Evolutionary conservation across 768 basidiomycete genomes (phyloP).

Genomic region (Nevesoporus exiguus): DNA sequence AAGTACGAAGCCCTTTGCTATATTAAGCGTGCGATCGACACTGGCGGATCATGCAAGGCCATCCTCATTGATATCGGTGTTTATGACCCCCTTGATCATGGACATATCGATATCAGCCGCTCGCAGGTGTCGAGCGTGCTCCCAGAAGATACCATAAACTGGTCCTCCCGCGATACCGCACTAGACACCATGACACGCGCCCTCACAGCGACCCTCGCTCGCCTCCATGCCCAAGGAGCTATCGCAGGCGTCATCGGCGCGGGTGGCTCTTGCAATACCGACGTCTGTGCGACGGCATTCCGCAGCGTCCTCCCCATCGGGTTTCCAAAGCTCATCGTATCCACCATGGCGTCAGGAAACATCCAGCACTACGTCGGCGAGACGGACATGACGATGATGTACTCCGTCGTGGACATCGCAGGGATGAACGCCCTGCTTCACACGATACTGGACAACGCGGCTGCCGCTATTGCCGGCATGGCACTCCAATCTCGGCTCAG

Average conservation of each 20-base stretch:
- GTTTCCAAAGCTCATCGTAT: conserved; percentile 29
- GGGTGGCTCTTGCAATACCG: conserved; percentile 29
- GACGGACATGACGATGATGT: conserved; percentile 33
- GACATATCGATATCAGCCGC: conserved; percentile 22
- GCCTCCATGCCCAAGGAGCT: conserved; percentile 5
- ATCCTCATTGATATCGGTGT: conserved; percentile 26
- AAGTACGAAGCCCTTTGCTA: conserved; percentile 24
- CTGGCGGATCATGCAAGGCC: conserved; percentile 19
- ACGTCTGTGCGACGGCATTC: conserved; percentile 22
- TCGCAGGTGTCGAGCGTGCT: conserved; percentile 16
- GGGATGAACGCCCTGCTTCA: conserved; percentile 27
- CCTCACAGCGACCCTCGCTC: conserved; percentile 15
- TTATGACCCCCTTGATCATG: conserved; percentile 12
- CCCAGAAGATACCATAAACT: background rate
- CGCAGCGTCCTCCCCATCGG: conserved; percentile 25
- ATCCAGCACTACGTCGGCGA: conserved; percentile 28
- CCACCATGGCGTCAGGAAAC: conserved; percentile 33
- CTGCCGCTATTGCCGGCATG: conserved; percentile 29
- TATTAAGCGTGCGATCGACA: conserved; percentile 17
- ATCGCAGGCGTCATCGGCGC: conserved; percentile 21
- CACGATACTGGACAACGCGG: conserved; percentile 25
- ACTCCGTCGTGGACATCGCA: conserved; percentile 29
- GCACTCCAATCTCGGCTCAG: conserved; percentile 4
- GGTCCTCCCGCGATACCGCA: conserved; percentile 7
- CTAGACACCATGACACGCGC: conserved; percentile 21